Evolutionary conservation across 257 asterid genomes (phyloP).

Genomic region (Petunia secreta): DNA sequence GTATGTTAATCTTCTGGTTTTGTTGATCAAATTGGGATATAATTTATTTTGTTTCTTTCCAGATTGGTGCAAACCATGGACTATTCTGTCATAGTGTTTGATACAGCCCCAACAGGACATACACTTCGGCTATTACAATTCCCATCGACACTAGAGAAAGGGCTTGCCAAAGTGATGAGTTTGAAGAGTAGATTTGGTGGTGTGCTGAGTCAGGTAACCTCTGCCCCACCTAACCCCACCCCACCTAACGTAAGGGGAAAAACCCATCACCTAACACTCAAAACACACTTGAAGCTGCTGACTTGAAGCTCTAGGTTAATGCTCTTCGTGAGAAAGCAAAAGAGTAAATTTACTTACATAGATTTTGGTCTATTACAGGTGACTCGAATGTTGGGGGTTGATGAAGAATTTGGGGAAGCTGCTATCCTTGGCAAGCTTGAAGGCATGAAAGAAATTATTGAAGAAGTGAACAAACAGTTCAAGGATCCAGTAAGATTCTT

Average conservation of each 20-base stretch:
- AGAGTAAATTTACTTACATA: neutral
- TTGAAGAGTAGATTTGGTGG: conserved; percentile 95
- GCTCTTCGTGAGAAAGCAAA: neutral
- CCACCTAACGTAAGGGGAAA: too few relatives aligned
- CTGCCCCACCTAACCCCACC: neutral
- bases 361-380: conserved; percentile 54
- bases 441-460: conserved; percentile 92
- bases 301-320: conserved; percentile 21
- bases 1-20: neutral
- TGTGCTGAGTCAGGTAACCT: conserved; percentile 73
- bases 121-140: conserved; percentile 95
- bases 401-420: conserved; percentile 82
- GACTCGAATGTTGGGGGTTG: conserved; percentile 76
- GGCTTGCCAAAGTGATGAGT: conserved; percentile 82
- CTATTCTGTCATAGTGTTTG: conserved; percentile 90
- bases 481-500: conserved; percentile 82
- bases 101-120: conserved; percentile 99
- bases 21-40: neutral
- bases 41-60: conserved; percentile 32
- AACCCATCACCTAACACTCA: neutral
- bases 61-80: conserved; percentile 98
- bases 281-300: neutral
- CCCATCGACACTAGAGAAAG: conserved; percentile 96
- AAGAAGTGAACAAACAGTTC: conserved; percentile 90
- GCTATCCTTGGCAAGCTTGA: conserved; percentile 89